phyloP scores from a whole-genome alignment of 305 asterid genomes.

The Fraxinus baroniana region DNA sequence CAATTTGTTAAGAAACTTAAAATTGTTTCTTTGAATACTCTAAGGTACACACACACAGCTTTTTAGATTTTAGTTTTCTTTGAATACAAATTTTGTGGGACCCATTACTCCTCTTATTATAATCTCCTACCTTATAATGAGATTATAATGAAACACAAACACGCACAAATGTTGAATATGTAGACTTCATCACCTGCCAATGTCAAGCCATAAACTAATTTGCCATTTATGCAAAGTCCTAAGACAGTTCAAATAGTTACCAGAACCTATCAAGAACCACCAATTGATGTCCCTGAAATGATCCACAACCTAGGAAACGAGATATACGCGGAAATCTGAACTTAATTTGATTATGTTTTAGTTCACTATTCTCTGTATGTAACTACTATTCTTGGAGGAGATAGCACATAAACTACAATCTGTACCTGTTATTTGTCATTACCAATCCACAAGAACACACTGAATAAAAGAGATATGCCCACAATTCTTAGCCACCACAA shows the following conservation, averaged over 20 bases:
- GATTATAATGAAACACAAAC: background rate
- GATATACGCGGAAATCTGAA: background rate
- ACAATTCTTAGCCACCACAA: background rate
- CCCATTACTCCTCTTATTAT: background rate
- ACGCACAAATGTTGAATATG: background rate
- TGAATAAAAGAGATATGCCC: background rate
- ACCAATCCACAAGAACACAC: background rate
- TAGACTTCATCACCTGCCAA: background rate
- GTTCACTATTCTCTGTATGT: background rate
- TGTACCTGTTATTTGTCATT: background rate
- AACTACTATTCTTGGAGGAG: background rate
- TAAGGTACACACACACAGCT: background rate
- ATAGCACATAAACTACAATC: slow-evolving; percentile 6
- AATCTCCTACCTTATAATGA: background rate
- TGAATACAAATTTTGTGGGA: background rate
- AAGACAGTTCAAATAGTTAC: background rate
- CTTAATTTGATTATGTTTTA: background rate
- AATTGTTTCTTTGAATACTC: background rate
- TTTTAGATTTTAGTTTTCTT: background rate
- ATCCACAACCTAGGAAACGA: background rate
- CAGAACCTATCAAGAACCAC: background rate
- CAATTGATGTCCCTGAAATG: background rate
- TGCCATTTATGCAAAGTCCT: background rate
- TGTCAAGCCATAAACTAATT: background rate
- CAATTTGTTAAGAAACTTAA: background rate